Evolutionary conservation across 192 early-diverging fungal species (phyloP), one percentile per base, ranked within the genome.

Genomic region (Backusella mclennaniae): DNA sequence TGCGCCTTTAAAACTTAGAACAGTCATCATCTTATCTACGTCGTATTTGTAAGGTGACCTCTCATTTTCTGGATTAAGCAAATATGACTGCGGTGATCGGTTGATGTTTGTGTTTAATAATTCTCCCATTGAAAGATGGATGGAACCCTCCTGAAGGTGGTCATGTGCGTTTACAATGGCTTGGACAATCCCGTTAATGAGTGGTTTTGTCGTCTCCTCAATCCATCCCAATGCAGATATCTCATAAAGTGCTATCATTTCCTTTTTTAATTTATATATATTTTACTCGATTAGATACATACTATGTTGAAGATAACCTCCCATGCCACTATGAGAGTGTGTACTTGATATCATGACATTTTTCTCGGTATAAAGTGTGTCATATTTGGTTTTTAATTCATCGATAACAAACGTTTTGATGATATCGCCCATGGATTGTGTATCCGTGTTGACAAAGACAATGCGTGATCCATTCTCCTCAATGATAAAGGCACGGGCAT

Each of bases 261-360:
- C 12, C 38, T 26, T 38, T 77, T 35, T 44, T 53, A 77, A 0
- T 66, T 66, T 19, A 33, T 66, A 59, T 35, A 23, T 44, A 46
- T 44, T 3, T 17, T 4, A 17, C 0, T 12, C 72, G 4, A 73
- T n/a, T 21, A 39, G 9, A 44, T 3, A 66, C 73, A 8, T 76
- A 82, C 81, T 76, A 23, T 82, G 73, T 49, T 82, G 81, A n/a
- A 82, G 66, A 69, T 68, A 82, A 15, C 81, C 81, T 26, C 69
- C 81, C 72, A 77, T 77, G 15, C 78, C 74, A 69, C 73, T 69
- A 71, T 82, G 81, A 11, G 81, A 77, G 69, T 82, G 81, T 38
- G 74, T 82, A 42, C 74, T 71, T 35, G 71, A 68, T 7, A 76
- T 36, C 81, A 82, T 82, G 35, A 70, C 56, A 35, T 79, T 79